Base-by-base conservation (phyloP, 2,329 filamentous ascomycete genomes). In the Zasmidium citrigriseum region DNA sequence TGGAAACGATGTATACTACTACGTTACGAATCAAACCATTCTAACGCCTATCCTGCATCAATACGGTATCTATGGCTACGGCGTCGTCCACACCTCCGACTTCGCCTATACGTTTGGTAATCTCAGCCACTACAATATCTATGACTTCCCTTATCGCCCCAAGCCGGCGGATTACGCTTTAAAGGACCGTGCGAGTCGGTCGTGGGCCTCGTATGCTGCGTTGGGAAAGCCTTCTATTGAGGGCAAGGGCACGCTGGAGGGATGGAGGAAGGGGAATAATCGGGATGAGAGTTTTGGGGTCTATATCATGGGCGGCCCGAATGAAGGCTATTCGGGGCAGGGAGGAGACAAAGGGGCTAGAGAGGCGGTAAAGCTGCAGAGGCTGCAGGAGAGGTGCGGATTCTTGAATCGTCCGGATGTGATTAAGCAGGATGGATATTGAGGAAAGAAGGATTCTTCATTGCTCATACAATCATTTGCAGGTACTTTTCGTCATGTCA, bases 21-120 rank as follows among this genome's bases (percentile, higher is more conserved):
- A 80, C 67, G 70, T 78, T 59, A 81, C 79, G 71, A 85, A 85
- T 67, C 81, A 83, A 64, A 84, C 82, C 0, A 74, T 84, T n/a
- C 69, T 83, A 1, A 77, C 76, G 2, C 72, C 76, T 0, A 73
- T 80, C 25, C 66, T 83, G n/a, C 68, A 69, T 10, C 38, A 70
- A 2, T 63, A 63, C 21, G 73, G 73, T 10, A 61, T 70, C 2
- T 69, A 73, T 1, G 78, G 78, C 1, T 64, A 79, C 4, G 82
- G 82, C 24, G 71, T 78, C 0, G 73, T 82, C 4, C 82, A 85
- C 65, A 82, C 80, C 0, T 79, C 80, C 0, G 82, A 84, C 52
- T 78, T 84, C 23, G 77, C 80, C 4, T 85, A 83, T 67, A 70
- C 82, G 2, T 84, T 80, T 58, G 81, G 63, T 23, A 67, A 66